Evolutionary conservation across 352 stramenopile species (phyloP), one percentile per base, ranked within the genome.

Genomic region (Phytophthora podocarpi): DNA sequence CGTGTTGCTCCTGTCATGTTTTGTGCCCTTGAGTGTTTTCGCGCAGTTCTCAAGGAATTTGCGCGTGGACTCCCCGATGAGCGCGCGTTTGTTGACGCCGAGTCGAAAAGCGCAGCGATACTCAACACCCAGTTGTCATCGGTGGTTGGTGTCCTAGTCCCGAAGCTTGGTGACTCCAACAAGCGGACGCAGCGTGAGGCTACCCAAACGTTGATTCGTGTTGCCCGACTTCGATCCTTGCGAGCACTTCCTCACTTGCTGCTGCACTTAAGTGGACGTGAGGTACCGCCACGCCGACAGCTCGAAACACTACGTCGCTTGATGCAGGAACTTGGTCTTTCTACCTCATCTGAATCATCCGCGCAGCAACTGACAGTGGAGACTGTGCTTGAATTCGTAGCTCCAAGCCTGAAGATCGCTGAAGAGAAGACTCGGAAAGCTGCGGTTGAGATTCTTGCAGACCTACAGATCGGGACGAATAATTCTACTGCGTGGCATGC

Each of bases 1-100:
- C 81, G 80, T 18, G 83, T 94, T 0, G 80, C 80, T 2, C 83
- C 85, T 5, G 85, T 94, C 45, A 90, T 94, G 81, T 94, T 87
- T 69, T 94, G 85, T 36, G 73, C 83, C 12, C 70, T 94, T n/a
- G 81, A 94, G 27, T 91, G 81, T 36, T 65, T 94, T 12, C 70
- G 72, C 31, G 49, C 71, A 13, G 59, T 93, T n/a, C 64, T 93
- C 5, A 88, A 89, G 26, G 78, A 81, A 49, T 91, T 89, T 53
- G 46, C 76, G 5, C 74, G 76, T 2, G 70, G 81, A 3, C 21
- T 88, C 7, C 51, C 59, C 21, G 42, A 61, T 27, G 78, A 90
- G 15, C 69, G 69, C 1, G 24, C 31, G n/a, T 85, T 84, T 32
- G 49, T 64, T 28, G 70, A 74, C 48, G 75, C 74, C 16, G 46